These are phyloP conservation scores for Fusarium mexicanum DNA, from an alignment of 2,329 filamentous ascomycete genomes.

Conservation along the genomic window DNA sequence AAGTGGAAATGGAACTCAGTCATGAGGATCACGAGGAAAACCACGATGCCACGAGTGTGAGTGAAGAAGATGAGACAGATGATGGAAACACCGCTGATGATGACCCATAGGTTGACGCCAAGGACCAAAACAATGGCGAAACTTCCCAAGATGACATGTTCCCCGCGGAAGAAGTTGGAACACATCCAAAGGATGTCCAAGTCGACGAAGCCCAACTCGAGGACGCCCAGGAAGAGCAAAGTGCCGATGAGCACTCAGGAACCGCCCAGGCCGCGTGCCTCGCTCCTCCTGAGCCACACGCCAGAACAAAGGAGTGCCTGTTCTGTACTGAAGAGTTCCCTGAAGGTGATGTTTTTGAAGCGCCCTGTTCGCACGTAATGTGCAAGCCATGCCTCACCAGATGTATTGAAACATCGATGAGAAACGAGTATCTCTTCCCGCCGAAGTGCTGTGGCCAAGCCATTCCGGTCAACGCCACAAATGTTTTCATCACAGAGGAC, in stretches of 20 bases:
- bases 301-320: background rate
- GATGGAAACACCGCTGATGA: accelerated
- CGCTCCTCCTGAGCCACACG: accelerated
- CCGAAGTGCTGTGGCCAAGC: background rate
- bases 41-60: accelerated
- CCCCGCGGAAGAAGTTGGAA: accelerated
- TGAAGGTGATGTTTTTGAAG: background rate
- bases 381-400: background rate
- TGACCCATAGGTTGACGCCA: accelerated
- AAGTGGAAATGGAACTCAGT: no score
- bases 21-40: no score
- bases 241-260: background rate
- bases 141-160: background rate
- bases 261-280: accelerated
- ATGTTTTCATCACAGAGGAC: accelerated
- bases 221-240: background rate
- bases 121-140: accelerated
- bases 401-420: background rate
- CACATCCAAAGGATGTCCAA: accelerated
- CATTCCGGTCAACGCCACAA: accelerated
- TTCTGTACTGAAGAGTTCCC: accelerated
- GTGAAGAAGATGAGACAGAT: accelerated
- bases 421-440: accelerated
- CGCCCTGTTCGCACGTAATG: background rate
- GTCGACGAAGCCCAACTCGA: background rate